Base-by-base conservation (phyloP, 2,329 filamentous ascomycete species). In the Hypomyces rosellus region DNA sequence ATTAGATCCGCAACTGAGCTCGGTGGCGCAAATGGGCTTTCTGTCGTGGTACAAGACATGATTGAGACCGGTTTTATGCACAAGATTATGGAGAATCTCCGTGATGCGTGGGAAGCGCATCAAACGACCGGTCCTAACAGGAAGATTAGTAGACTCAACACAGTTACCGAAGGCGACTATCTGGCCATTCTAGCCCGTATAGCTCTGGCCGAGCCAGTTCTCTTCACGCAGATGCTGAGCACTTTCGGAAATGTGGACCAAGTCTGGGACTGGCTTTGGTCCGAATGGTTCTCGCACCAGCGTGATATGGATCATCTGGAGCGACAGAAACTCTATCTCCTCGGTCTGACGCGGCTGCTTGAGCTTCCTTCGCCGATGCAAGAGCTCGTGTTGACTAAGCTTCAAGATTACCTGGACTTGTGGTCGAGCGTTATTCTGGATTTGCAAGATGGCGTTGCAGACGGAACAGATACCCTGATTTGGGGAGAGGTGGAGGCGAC, bases 71-170 rank as follows among this genome's bases (percentile, higher is more conserved):
- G 80, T 1, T 80, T 88, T 54, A 71, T 88, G 40, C 71, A 74
- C 36, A 79, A 78, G 46, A 75, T 91, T 6, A 71, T 92, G 14
- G 75, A 81, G 55, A 80, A 79, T 8, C 74, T 92, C 1, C 82
- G 82, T 61, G 78, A 84, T 47, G 79, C 84, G 3, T 84, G 82
- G 77, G 80, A 86, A 61, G 84, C 88, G 3, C 85, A 88, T 59
- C 85, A 95, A 64, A 89, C 87, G 0, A 88, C 87, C 0, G 92
- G 93, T 0, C 91, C 92, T 0, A 87, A 88, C 61, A 78, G 79
- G 22, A 86, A 79, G 57, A 75, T 81, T 16, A 79, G 84, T 38
- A 80, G 81, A 30, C 79, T 96, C 34, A 85, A 86, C 59, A 82
- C 84, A 12, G 77, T 90, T 11, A 84, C 88, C 1, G 84, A 96